These are phyloP conservation scores for Phytophthora hybrid DNA, from an alignment of 352 stramenopile genomes.

Conservation along the genomic window DNA sequence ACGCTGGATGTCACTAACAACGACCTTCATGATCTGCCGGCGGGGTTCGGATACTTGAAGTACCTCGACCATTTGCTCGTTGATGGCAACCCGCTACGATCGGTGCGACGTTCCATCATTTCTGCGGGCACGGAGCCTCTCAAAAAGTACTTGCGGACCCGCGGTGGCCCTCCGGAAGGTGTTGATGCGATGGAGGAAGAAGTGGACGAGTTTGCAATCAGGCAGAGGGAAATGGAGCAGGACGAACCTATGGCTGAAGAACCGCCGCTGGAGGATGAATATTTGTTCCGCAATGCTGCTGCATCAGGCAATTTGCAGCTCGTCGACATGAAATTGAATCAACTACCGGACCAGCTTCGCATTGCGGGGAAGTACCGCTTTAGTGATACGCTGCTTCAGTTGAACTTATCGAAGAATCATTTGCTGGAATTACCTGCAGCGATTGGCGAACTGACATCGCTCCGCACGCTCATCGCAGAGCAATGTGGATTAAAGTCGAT, in stretches of 20 bases:
- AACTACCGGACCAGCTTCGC: constrained; percentile 50
- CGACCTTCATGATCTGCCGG: constrained; percentile 74
- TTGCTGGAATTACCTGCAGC: constrained; percentile 50
- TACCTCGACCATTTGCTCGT: constrained; percentile 78
- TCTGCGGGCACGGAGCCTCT: constrained; percentile 69
- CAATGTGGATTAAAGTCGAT: constrained; percentile 69
- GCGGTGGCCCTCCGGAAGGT: constrained; percentile 63
- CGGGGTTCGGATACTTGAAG: constrained; percentile 78
- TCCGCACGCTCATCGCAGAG: constrained; percentile 77
- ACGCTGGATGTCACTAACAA: constrained; percentile 89
- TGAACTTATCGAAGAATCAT: constrained; percentile 82
- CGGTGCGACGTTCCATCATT: constrained; percentile 76
- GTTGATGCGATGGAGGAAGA: constrained; percentile 76
- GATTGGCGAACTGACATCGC: constrained; percentile 59
- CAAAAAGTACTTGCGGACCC: constrained; percentile 87
- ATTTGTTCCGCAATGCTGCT: constrained; percentile 74
- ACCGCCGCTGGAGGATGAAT: constrained; percentile 50
- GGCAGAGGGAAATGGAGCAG: constrained; percentile 53
- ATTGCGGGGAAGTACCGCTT: constrained; percentile 61
- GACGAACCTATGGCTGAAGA: constrained; percentile 42
- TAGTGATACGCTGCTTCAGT: constrained; percentile 56
- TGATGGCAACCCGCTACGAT: constrained; percentile 80
- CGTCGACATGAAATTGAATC: constrained; percentile 60
- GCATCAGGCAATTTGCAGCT: constrained; percentile 65
- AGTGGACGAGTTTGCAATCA: constrained; percentile 70